phyloP scores from a whole-genome alignment of 2,329 filamentous ascomycete genomes.

The Tolypocladium cylindrosporum region DNA sequence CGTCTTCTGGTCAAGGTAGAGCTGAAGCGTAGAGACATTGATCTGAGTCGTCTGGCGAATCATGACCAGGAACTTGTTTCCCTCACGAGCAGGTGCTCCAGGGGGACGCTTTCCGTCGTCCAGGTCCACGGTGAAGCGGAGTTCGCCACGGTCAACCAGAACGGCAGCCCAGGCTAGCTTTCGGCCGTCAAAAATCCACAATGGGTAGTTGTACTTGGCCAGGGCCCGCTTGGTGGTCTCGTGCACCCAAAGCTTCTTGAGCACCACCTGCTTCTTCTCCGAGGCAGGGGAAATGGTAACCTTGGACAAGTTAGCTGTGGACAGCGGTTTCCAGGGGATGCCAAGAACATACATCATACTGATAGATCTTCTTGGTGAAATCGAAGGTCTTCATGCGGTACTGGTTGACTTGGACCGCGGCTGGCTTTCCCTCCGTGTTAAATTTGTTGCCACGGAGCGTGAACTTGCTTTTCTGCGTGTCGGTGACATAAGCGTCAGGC shows the following conservation, averaged over 20 bases:
- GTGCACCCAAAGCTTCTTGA: constrained; percentile 70
- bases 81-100: constrained; percentile 17
- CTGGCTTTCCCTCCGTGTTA: constrained; percentile 46
- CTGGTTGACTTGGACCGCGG: constrained; percentile 58
- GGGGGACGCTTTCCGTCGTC: constrained; percentile 51
- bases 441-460: constrained; percentile 28
- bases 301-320: constrained; percentile 27
- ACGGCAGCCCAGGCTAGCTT: constrained; percentile 67
- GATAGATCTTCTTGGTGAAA: constrained; percentile 55
- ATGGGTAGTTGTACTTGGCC: constrained; percentile 28
- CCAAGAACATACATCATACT: constrained; percentile 65
- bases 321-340: constrained; percentile 11
- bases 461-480: constrained; percentile 23
- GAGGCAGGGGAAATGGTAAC: constrained; percentile 53
- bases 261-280: constrained; percentile 51
- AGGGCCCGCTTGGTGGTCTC: constrained; percentile 46
- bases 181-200: constrained; percentile 72
- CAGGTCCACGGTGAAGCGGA: constrained; percentile 58
- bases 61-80: constrained; percentile 48
- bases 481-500: constrained; percentile 40
- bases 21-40: constrained; percentile 53
- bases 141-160: constrained; percentile 33
- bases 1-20: constrained; percentile 53
- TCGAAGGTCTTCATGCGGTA: constrained; percentile 54
- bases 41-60: constrained; percentile 59